Evolutionary conservation across 106 monocot genomes (phyloP), one percentile per base, ranked within the genome.

Genomic region (Acorus calamus): DNA sequence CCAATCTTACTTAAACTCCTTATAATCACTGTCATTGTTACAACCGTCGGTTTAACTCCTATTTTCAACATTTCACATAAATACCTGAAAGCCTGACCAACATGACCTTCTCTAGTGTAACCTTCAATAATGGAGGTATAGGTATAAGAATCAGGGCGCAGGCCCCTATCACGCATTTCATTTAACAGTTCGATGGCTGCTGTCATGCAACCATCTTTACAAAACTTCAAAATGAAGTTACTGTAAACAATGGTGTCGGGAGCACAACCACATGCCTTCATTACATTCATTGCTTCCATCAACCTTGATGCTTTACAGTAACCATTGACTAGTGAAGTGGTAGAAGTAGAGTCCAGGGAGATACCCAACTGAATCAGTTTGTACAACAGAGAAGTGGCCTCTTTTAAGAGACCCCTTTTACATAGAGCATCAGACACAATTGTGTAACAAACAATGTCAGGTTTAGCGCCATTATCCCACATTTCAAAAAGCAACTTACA

Each of bases 221-320:
- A 79, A 6, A 76, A 59, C 49, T 41, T 66, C 4, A 28, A 63
- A 62, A 84, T 76, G 50, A 84, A 79, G 67, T 77, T 84, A 76
- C 76, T 79, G 59, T 80, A 84, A 44, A 80, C 11, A 47, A 64
- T 80, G 4, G 46, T 59, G 71, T 84, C 70, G 42, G 73, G 73
- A 53, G 51, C 59, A 42, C 49, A 66, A 48, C 55, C 14, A 0
- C 59, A 47, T 67, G 46, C 59, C 6, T 46, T 71, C 45, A 73
- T 56, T 10, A 84, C 53, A 54, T 11, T 42, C 42, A 60, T 10
- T 3, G 73, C 84, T 13, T 73, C 67, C 3, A 42, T 13, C 64
- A 74, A 64, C 49, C 55, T 76, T 48, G 79, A 76, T 50, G 43
- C 73, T 64, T 80, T 84, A 69, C 84, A 84, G 46, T 80, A 84